phyloP scores from a whole-genome alignment of 208 protist species.

The Acanthamoeba divionensis region DNA sequence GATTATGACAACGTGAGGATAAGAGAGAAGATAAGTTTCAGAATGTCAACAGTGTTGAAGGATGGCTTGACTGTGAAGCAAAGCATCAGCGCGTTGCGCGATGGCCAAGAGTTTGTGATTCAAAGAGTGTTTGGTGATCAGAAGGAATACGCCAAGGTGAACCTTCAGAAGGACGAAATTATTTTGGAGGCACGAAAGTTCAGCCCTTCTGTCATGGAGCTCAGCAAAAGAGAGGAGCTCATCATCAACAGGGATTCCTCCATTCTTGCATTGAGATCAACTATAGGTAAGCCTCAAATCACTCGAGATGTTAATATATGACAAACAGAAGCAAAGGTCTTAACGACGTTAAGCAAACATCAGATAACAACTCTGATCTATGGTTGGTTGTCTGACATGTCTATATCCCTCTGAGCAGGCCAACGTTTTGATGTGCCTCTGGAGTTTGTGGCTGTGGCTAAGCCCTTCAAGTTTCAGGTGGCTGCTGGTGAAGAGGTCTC shows the following conservation, averaged over 20 bases:
- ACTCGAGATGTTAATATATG: too few relatives aligned
- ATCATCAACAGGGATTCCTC: not conserved
- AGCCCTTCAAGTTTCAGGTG: constrained; percentile 42
- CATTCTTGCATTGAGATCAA: not conserved
- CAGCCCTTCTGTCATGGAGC: not conserved
- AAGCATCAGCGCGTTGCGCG: not conserved
- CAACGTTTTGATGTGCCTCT: constrained; percentile 7
- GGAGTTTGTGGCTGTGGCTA: not conserved
- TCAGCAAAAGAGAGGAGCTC: not conserved
- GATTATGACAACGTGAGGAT: not conserved
- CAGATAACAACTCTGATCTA: not conserved
- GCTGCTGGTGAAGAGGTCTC: not conserved
- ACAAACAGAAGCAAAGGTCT: not conserved
- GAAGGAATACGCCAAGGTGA: not conserved
- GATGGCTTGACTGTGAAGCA: not conserved
- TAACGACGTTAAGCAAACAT: not conserved
- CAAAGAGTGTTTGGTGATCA: not conserved
- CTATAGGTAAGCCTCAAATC: not conserved
- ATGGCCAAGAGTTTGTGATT: not conserved
- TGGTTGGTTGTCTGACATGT: not conserved
- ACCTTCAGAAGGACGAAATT: not conserved
- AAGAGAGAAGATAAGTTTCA: not conserved
- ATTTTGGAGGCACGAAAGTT: not conserved
- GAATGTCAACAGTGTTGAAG: not conserved
- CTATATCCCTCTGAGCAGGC: too few relatives aligned